Evolutionary conservation across 495 filamentous ascomycete species (phyloP).

Genomic region (Penicillium taxi): DNA sequence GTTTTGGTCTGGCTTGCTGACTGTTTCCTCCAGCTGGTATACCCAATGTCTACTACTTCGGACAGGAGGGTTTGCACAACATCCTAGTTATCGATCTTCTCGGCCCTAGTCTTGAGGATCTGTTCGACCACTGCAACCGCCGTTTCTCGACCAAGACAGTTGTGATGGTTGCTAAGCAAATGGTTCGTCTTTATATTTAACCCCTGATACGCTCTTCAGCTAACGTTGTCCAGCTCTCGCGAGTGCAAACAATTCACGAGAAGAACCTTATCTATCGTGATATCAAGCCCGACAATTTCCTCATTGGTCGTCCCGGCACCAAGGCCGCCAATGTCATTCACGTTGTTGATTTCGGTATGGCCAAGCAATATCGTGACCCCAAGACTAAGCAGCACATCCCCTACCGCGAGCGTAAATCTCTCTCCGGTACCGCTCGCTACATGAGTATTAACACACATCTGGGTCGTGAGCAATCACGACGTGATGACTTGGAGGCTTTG

Average conservation of each 20-base stretch:
- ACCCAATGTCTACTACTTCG: conserved; percentile 99
- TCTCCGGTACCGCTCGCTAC: conserved; percentile 95
- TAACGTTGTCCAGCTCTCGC: conserved; percentile 59
- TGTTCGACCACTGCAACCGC: conserved; percentile 96
- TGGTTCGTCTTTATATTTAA: conserved; percentile 54
- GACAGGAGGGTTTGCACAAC: conserved; percentile 97
- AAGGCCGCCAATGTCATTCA: conserved; percentile 98
- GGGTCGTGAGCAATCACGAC: conserved; percentile 88
- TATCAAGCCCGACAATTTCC: conserved; percentile 99
- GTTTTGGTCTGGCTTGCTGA: conserved; percentile 13
- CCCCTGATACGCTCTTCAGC: conserved; percentile 1
- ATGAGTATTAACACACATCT: conserved; percentile 99
- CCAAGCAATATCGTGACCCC: conserved; percentile 97
- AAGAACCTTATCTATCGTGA: conserved; percentile 99
- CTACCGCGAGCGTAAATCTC: conserved; percentile 93
- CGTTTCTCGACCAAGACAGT: conserved; percentile 96
- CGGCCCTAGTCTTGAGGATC: conserved; percentile 90
- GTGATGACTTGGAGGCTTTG: conserved; percentile 92
- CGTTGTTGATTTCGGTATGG: conserved; percentile 99
- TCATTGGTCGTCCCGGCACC: conserved; percentile 86
- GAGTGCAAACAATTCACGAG: conserved; percentile 98
- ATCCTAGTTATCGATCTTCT: conserved; percentile 98
- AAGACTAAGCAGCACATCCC: conserved; percentile 99
- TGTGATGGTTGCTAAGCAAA: conserved; percentile 99
- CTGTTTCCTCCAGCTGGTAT: conserved; percentile 64